Conservation (phyloP, 768 basidiomycete species). For the Serendipita vermifera region DNA sequence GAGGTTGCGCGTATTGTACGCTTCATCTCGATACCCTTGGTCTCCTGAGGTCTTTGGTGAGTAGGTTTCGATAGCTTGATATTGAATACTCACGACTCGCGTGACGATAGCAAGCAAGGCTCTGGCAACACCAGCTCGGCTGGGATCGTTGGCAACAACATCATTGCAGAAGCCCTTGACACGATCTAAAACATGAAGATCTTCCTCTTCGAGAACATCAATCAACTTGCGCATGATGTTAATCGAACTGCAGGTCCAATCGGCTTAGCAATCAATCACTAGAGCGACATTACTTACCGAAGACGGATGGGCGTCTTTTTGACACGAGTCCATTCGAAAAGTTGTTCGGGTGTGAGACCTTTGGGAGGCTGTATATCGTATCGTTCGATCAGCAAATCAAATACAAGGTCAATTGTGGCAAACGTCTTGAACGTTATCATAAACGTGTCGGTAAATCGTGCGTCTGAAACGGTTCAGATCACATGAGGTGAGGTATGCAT, state of each 20-base stretch:
- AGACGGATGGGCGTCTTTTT: slow-evolving; percentile 81
- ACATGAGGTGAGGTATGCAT: too few relatives aligned
- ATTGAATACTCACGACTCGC: slow-evolving; percentile 51
- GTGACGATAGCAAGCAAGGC: slow-evolving; percentile 62
- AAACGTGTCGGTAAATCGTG: slow-evolving; percentile 75
- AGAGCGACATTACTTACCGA: slow-evolving; percentile 43
- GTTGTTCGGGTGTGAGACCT: slow-evolving; percentile 45
- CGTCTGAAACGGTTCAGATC: slow-evolving; percentile 38
- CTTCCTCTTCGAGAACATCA: slow-evolving; percentile 78
- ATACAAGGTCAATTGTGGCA: slow-evolving; percentile 66
- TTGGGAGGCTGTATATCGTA: slow-evolving; percentile 67
- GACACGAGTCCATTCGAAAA: slow-evolving; percentile 64
- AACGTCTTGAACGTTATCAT: slow-evolving; percentile 95
- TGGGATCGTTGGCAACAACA: slow-evolving; percentile 47
- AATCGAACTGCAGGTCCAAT: slow-evolving; percentile 84
- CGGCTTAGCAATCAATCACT: not conserved
- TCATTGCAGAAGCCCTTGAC: slow-evolving; percentile 63
- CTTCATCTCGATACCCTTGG: slow-evolving; percentile 40
- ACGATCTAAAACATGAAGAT: slow-evolving; percentile 61
- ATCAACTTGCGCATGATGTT: slow-evolving; percentile 85
- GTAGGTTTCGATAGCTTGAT: too few relatives aligned
- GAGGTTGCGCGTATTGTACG: slow-evolving; percentile 39
- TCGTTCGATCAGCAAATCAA: slow-evolving; percentile 65
- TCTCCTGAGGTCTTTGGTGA: too few relatives aligned
- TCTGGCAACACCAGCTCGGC: slow-evolving; percentile 49